Evolutionary conservation across 257 asterid genomes (phyloP).

Genomic region (Mentha longifolia): DNA sequence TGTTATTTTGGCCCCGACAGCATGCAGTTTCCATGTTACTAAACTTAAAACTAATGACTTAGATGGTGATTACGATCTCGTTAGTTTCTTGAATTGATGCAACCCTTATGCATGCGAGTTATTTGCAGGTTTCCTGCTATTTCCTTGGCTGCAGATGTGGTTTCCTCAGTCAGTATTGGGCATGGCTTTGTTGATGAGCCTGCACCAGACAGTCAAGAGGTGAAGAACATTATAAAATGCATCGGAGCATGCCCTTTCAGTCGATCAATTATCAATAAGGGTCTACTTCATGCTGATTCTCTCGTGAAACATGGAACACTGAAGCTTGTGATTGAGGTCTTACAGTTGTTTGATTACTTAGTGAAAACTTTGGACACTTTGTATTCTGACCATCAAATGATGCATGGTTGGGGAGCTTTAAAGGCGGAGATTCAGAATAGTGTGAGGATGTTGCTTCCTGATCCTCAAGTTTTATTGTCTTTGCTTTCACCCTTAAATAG

Average conservation of each 20-base stretch:
- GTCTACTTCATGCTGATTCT: conserved; percentile 74
- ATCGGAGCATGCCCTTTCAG: conserved; percentile 68
- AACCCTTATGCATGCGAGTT: conserved; percentile 16
- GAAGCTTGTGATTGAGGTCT: conserved; percentile 73
- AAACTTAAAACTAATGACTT: no score
- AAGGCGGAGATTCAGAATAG: conserved; percentile 64
- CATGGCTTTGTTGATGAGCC: conserved; percentile 54
- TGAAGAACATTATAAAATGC: conserved; percentile 74
- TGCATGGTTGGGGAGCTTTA: conserved; percentile 52
- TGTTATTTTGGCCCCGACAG: no score
- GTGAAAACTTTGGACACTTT: conserved; percentile 48
- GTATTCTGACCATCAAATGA: conserved; percentile 42
- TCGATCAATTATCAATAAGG: conserved; percentile 70
- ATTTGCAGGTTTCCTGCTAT: conserved; percentile 81
- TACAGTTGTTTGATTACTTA: conserved; percentile 70
- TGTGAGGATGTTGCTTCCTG: conserved; percentile 70
- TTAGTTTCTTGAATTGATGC: no score
- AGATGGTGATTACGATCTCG: no score
- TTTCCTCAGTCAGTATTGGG: conserved; percentile 71
- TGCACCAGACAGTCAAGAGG: conserved; percentile 46
- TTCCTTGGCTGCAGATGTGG: conserved; percentile 83
- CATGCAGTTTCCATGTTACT: no score
- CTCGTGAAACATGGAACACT: conserved; percentile 81
- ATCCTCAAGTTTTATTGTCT: conserved; percentile 77
- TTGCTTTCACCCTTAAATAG: conserved; percentile 68